Evolutionary conservation across 805 yeast genomes (phyloP), one percentile per base, ranked within the genome.

Genomic region (Hanseniaspora clermontiae): DNA sequence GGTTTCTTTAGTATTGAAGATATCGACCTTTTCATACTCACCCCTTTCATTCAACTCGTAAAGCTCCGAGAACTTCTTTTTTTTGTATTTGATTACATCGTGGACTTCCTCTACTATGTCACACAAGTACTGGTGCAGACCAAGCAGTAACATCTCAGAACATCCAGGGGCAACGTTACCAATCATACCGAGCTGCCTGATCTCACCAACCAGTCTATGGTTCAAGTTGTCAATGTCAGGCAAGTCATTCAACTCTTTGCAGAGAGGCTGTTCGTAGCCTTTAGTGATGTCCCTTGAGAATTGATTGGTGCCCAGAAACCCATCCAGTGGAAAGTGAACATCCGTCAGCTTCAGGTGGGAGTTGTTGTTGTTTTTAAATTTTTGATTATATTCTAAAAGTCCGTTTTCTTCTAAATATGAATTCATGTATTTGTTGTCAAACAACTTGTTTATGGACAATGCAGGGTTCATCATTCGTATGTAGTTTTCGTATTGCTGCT

Each of bases 221-320:
- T 80, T 78, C 47, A 93, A 68, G 40, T 76, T 77, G 48, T 82
- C 89, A 43, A 76, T 74, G 61, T 91, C 97, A 0, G 97, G 97
- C 5, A 93, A 68, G 60, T 90, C 90, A 65, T 75, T 87, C 39
- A 79, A 74, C 61, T 91, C 95, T 0, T 86, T 73, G 1, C 91
- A 78, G 38, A 90, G 73, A 5, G 93, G 91, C 1, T 93, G 79
- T 61, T 86, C 88, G 56, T 87, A 78, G 3, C 93, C 95, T 64
- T 84, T 89, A 55, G 84, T 77, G 17, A 93, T 87, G 65, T 93
- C 97, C 67, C 90, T 96, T 24, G 95, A 87, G 91, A 96, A 89
- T 62, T 84, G 84, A 9, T 49, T 40, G n/a, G 54, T 50, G 6
- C 58, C 55, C 34, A 53, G 39, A 46, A 53, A 53, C 7, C 57